These are phyloP conservation scores for Diaporthe ampelina DNA, from an alignment of 2,329 filamentous ascomycete genomes.

Conservation along the genomic window DNA sequence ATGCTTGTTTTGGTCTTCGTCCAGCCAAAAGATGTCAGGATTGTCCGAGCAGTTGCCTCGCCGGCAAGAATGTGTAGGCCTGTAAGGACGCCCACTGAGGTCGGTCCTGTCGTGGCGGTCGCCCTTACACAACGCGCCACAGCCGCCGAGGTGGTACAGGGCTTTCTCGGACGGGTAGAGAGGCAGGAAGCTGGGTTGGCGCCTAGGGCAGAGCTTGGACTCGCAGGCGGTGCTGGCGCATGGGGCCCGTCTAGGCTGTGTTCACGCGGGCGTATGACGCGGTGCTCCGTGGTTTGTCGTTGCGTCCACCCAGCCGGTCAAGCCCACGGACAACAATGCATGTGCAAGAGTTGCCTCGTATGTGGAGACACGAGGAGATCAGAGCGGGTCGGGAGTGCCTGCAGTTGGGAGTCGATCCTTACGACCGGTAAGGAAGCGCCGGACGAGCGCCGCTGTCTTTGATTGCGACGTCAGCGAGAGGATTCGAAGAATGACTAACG, in stretches of 20 bases:
- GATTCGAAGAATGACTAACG: constrained; percentile 31
- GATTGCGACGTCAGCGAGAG: constrained; percentile 39
- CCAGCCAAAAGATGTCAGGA: background rate
- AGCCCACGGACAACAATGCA: constrained; percentile 7
- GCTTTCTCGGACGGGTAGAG: background rate
- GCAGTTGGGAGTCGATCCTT: constrained; percentile 32
- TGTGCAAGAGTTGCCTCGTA: constrained; percentile 30
- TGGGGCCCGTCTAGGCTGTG: constrained; percentile 16
- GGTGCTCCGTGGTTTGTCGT: constrained; percentile 27
- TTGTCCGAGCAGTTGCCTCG: background rate
- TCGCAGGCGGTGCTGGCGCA: constrained; percentile 14
- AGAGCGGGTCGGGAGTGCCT: constrained; percentile 28
- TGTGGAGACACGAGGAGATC: constrained; percentile 36
- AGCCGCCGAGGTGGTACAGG: constrained; percentile 28
- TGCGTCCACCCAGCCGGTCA: constrained; percentile 28
- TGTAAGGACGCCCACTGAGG: background rate
- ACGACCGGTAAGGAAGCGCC: constrained; percentile 37
- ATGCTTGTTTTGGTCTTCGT: background rate
- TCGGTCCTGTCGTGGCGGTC: background rate
- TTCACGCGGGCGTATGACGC: constrained; percentile 30
- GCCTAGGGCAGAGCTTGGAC: constrained; percentile 27
- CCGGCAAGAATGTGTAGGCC: background rate
- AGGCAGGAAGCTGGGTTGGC: constrained; percentile 10
- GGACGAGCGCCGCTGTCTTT: constrained; percentile 36
- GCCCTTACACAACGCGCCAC: constrained; percentile 23